phyloP scores from a whole-genome alignment of 768 basidiomycete genomes.

The Termitomyces sp. region DNA sequence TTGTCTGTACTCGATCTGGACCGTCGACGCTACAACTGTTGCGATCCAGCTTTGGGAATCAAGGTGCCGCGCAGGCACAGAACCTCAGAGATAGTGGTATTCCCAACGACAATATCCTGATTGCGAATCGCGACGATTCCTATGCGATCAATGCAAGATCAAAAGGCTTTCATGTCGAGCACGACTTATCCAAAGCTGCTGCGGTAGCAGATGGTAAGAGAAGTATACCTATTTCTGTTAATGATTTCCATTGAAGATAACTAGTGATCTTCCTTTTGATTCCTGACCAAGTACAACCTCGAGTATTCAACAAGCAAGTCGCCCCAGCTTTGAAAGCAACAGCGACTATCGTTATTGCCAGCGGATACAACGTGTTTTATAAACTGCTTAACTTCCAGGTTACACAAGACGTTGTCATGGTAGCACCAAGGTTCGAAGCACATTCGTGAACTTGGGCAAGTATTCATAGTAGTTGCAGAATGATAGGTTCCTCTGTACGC shows the following conservation, averaged over 20 bases:
- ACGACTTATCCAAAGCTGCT: constrained; percentile 52
- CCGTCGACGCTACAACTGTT: not conserved
- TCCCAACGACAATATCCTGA: constrained; percentile 52
- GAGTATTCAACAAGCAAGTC: constrained; percentile 53
- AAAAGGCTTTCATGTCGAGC: constrained; percentile 53
- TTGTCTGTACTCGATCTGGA: not conserved
- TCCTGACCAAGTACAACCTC: constrained; percentile 60
- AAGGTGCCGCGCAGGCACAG: constrained; percentile 63
- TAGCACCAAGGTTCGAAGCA: constrained; percentile 47
- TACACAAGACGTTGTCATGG: constrained; percentile 59
- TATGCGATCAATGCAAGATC: constrained; percentile 54
- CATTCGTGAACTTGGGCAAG: not conserved
- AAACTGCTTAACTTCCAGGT: constrained; percentile 49
- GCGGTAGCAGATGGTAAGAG: constrained; percentile 46
- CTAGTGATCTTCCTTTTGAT: constrained; percentile 56
- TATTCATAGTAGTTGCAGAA: constrained; percentile 27
- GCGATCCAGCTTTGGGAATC: constrained; percentile 50
- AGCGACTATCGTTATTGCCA: constrained; percentile 51
- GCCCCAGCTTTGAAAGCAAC: constrained; percentile 43
- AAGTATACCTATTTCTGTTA: not conserved
- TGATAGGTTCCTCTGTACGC: constrained; percentile 64
- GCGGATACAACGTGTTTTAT: constrained; percentile 63
- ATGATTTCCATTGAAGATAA: not conserved
- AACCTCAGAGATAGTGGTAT: constrained; percentile 61
- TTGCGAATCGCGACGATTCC: constrained; percentile 52